Base-by-base conservation (phyloP, 306 rosid species). In the Acacia acuminata region DNA sequence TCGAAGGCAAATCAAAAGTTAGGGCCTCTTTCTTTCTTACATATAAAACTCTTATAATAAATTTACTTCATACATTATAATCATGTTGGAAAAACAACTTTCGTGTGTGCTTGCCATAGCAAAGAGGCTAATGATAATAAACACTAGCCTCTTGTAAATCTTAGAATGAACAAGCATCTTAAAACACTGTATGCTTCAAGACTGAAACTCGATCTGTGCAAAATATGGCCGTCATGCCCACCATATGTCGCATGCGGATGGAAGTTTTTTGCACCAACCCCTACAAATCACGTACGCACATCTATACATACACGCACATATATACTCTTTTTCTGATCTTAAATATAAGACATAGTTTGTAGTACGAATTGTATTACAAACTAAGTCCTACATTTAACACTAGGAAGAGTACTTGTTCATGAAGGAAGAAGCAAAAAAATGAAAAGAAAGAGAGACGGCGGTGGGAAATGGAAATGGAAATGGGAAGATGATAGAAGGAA, bases 201-300 rank as follows among this genome's bases (percentile, higher is more conserved):
- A 53, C 76, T 76, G 12, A 30, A 4, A 80, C 15, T 94, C 74
- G 42, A 84, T 94, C 50, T 92, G 89, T 82, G 98, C 97, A 94
- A 90, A 91, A 75, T 73, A 91, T 94, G 98, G 96, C 97, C 98
- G 97, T 76, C 79, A 86, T 91, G 90, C 71, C 83, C 91, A 88
- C 7, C 22, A 63, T 5, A 12, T 73, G 72, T 90, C 89, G 73
- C 96, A 91, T 85, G 90, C 93, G 98, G 98, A 92, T 94, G 97
- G 98, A 94, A 94, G 94, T 24, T 63, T 78, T 92, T 89, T 84
- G 93, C 94, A 88, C 85, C n/a, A 67, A 0, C 3, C 19, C 0
- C 14, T 3, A 48, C 15, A 48, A 48, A 48, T 48, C 40, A 36
- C 40, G 7, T 4, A 34, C 40, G 4, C 40, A 36, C 42, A 38